Evolutionary conservation across 169 alveolate genomes (phyloP), one percentile per base, ranked within the genome.

Genomic region (Plasmodium inui): DNA sequence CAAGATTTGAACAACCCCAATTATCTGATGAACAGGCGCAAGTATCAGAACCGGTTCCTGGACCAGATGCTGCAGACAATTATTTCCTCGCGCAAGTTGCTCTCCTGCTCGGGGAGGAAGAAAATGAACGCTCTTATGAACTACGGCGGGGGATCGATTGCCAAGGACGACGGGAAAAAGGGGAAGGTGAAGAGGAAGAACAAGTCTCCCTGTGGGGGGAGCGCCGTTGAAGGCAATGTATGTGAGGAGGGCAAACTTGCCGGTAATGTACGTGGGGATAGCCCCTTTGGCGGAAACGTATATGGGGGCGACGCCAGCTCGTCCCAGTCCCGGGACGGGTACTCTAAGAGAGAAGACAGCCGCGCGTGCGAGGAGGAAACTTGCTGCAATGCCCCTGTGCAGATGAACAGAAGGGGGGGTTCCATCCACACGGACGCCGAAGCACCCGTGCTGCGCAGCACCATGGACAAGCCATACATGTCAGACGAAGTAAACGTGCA

Each of bases 41-140:
- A 78, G 19, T 57, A 89, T 0, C 94, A 89, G n/a, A 89, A 70
- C 22, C 67, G 70, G 4, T 89, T 89, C 82, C 55, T 89, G 1
- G 82, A 89, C 71, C 88, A 89, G 74, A 89, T 89, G 94, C 30
- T 89, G 67, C 94, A 89, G 50, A 89, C 90, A 0, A 89, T 89
- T 17, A 78, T 89, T 10, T 89, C 89, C 0, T 89, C 94, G 9
- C 41, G 90, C 72, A 89, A 89, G 76, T 37, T 89, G 12, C 82
- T 79, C 50, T n/a, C 80, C 46, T 55, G 30, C 26, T 28, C 82
- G 32, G 53, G 79, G 17, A 89, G 44, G 72, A 79, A 88, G 55
- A 88, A 79, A 12, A 22, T 89, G 17, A 71, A 67, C 76, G 34
- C 32, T 17, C 79, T 50, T 89, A 39, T 70, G 70, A 70, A 46